Conservation (phyloP, 495 filamentous ascomycete species). For the Penicillium roqueforti region DNA sequence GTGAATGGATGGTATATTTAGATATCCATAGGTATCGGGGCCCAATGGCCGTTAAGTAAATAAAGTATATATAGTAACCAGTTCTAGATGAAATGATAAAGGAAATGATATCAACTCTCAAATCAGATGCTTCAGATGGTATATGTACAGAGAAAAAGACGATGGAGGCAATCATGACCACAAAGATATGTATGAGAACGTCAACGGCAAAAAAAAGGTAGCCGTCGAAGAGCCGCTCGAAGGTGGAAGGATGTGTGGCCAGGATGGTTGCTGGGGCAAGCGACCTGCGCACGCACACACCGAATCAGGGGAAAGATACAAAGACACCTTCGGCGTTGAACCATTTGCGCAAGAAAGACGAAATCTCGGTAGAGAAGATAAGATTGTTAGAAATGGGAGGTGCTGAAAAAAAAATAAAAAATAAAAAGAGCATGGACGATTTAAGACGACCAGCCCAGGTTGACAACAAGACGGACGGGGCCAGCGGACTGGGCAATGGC, state of each 20-base stretch:
- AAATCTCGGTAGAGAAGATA: constrained; percentile 5
- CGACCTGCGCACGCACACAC: constrained; percentile 11
- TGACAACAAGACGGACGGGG: constrained; percentile 32
- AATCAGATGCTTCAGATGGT: constrained; percentile 22
- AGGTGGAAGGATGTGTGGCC: constrained; percentile 7
- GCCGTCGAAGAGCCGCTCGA: constrained; percentile 9
- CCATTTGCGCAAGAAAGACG: constrained; percentile 20
- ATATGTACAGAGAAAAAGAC: constrained; percentile 32
- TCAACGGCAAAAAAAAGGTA: constrained; percentile 6
- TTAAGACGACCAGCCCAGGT: constrained; percentile 34
- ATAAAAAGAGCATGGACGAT: constrained; percentile 2
- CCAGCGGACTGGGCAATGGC: constrained; percentile 8
- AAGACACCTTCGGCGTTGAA: constrained; percentile 10
- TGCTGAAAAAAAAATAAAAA: constrained; percentile 1
- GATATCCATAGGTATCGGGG: background rate
- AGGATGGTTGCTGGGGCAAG: constrained; percentile 3
- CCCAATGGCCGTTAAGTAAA: background rate
- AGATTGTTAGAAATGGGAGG: constrained; percentile 9
- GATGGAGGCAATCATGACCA: constrained; percentile 16
- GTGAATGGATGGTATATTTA: background rate
- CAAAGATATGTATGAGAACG: constrained; percentile 19
- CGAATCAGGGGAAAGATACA: background rate
- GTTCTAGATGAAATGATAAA: constrained; percentile 6
- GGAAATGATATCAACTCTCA: constrained; percentile 23
- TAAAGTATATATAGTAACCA: background rate